Evolutionary conservation across 148 eudicot species (phyloP).

Genomic region (Fagopyrum esculentum): DNA sequence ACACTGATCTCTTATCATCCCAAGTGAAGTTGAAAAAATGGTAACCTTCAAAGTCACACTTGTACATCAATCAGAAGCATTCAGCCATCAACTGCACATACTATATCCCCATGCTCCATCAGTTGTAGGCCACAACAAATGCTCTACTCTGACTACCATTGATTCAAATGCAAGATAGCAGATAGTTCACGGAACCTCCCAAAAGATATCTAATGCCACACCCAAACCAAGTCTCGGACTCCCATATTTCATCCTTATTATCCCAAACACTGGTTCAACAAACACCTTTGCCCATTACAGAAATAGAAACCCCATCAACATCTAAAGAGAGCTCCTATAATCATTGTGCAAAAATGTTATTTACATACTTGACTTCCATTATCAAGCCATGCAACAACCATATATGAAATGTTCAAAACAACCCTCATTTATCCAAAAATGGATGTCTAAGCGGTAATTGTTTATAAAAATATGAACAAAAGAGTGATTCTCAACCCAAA

Average conservation of each 20-base stretch:
- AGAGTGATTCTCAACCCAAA: not conserved
- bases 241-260: not conserved
- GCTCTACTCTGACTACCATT: not conserved
- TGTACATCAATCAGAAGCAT: conserved; percentile 1
- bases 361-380: not conserved
- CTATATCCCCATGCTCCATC: not conserved
- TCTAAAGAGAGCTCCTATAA: not conserved
- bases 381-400: not conserved
- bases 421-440: not conserved
- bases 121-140: not conserved
- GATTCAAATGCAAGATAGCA: not conserved
- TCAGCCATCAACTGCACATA: not conserved
- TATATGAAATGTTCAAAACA: not conserved
- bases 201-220: not conserved
- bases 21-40: not conserved
- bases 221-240: not conserved
- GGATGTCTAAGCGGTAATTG: not conserved
- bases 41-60: not conserved
- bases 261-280: not conserved
- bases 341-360: not conserved
- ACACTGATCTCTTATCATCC: not conserved
- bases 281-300: not conserved
- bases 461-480: not conserved
- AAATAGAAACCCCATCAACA: not conserved
- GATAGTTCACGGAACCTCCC: not conserved